Conservation (phyloP, 2,329 filamentous ascomycete genomes). For the Colletotrichum orbiculare region DNA sequence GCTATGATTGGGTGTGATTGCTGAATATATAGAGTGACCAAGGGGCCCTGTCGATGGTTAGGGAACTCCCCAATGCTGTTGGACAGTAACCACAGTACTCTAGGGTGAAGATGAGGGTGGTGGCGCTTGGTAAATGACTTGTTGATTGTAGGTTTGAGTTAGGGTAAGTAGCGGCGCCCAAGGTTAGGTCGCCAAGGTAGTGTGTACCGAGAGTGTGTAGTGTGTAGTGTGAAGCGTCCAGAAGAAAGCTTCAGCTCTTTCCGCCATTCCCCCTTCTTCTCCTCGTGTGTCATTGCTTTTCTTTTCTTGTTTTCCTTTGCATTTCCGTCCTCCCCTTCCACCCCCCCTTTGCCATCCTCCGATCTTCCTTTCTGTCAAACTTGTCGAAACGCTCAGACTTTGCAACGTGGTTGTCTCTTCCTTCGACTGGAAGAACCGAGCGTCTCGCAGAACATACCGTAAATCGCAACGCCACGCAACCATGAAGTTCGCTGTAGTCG, state of each 20-base stretch:
- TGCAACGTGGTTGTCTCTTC: neutral
- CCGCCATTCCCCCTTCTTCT: neutral
- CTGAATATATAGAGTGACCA: conserved; percentile 1
- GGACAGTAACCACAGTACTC: too few relatives aligned
- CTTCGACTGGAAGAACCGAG: neutral
- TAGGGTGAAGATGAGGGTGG: conserved; percentile 11
- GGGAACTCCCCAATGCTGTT: neutral
- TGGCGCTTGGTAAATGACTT: conserved; percentile 1
- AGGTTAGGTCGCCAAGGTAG: neutral
- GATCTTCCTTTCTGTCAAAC: neutral
- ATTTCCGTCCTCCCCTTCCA: neutral
- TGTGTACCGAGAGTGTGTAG: too few relatives aligned
- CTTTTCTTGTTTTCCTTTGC: neutral
- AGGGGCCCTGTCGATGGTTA: conserved; percentile 11
- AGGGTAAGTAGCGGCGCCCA: conserved; percentile 8
- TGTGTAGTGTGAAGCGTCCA: too few relatives aligned
- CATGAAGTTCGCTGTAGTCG: conserved; percentile 50
- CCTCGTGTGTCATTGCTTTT: neutral
- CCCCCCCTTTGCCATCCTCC: neutral
- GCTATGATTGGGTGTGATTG: conserved; percentile 20
- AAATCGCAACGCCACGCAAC: conserved; percentile 31
- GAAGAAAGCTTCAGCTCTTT: conserved; percentile 2
- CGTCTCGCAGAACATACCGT: conserved; percentile 29
- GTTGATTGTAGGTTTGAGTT: conserved; percentile 5
- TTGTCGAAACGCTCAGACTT: conserved; percentile 15